phyloP scores from a whole-genome alignment of 345 rosid genomes.

The Eutrema heterophyllum region DNA sequence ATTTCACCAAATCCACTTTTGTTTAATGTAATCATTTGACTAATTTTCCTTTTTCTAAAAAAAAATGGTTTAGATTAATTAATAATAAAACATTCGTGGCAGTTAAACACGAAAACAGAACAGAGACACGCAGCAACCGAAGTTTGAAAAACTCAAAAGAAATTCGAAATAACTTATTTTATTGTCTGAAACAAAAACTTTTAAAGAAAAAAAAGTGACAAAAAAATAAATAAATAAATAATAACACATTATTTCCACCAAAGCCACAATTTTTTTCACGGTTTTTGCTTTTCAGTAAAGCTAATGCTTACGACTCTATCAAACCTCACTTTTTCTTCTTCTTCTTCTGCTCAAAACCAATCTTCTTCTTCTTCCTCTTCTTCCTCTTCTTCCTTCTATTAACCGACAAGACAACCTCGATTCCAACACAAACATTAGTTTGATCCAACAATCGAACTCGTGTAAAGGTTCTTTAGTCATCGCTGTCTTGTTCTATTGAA shows the following conservation, averaged over 20 bases:
- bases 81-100: not conserved
- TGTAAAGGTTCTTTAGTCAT: not conserved
- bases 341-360: constrained; percentile 9
- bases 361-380: constrained; percentile 15
- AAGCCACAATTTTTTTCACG: constrained; percentile 22
- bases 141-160: constrained; percentile 4
- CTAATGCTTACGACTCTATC: constrained; percentile 33
- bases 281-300: constrained; percentile 30
- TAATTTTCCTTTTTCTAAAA: not conserved
- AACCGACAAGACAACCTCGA: constrained; percentile 1
- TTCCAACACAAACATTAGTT: not conserved
- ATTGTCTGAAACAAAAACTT: not conserved
- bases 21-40: not conserved
- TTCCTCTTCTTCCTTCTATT: constrained; percentile 7
- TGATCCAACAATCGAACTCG: not conserved
- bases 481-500: not conserved
- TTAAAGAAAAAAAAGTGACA: not conserved
- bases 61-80: not conserved
- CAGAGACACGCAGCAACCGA: constrained; percentile 12
- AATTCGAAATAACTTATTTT: constrained; percentile 6
- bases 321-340: constrained; percentile 23
- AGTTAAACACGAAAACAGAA: not conserved
- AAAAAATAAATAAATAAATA: not conserved
- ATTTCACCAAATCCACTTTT: not conserved
- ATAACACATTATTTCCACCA: constrained; percentile 24